Conservation (phyloP, 148 eudicot genomes). For the Euryodendron excelsum region DNA sequence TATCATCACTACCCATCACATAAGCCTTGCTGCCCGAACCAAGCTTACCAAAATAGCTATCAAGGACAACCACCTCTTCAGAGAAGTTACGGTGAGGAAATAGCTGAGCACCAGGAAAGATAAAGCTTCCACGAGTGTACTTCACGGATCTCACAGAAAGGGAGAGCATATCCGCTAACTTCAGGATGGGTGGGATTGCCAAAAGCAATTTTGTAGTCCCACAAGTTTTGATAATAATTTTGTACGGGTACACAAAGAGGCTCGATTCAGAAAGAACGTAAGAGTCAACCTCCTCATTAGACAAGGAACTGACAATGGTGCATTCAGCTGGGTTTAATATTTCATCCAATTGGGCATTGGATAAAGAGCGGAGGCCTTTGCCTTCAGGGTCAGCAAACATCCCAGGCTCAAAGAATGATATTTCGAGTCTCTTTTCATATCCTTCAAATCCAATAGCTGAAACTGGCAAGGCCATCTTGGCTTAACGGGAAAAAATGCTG, state of each 20-base stretch:
- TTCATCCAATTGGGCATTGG: conserved; percentile 55
- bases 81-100: conserved; percentile 64
- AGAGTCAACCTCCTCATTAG: conserved; percentile 57
- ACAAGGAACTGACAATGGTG: conserved; percentile 60
- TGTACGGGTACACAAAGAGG: conserved; percentile 69
- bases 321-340: conserved; percentile 61
- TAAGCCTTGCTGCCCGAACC: conserved; percentile 51
- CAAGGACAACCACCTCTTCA: conserved; percentile 60
- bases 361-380: conserved; percentile 52
- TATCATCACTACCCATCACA: conserved; percentile 48
- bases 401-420: conserved; percentile 47
- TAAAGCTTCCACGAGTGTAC: conserved; percentile 73
- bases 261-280: conserved; percentile 77
- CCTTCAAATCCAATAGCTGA: conserved; percentile 81
- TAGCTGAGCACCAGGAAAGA: conserved; percentile 59
- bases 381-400: conserved; percentile 45
- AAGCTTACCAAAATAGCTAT: conserved; percentile 50
- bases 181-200: conserved; percentile 57
- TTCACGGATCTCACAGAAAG: conserved; percentile 55
- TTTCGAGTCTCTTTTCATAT: conserved; percentile 71
- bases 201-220: conserved; percentile 73
- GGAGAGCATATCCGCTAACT: conserved; percentile 37
- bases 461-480: conserved; percentile 42
- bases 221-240: conserved; percentile 69
- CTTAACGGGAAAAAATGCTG: background rate